A percentile compares a stretch with the other conserved stretches of the same genome.
Evolutionary conservation across 257 asterid species (phyloP).

Genomic region (Lycium ferocissimum): DNA sequence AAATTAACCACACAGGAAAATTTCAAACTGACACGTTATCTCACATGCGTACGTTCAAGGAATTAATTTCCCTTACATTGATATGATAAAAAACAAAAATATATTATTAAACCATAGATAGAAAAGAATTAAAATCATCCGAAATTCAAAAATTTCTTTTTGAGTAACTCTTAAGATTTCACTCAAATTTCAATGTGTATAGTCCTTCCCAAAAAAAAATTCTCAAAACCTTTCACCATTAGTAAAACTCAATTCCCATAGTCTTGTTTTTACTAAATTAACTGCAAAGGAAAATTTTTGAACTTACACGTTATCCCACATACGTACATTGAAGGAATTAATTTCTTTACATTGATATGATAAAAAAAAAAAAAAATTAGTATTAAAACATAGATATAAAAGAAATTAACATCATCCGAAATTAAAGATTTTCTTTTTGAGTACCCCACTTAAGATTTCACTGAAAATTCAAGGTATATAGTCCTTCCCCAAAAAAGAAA

Average conservation of each 20-base stretch:
- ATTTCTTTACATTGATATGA: no score
- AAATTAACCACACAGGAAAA: not conserved
- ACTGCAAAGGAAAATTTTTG: no score
- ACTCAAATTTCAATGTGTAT: not conserved
- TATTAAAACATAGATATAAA: not conserved
- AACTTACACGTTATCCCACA: no score
- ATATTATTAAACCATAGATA: not conserved
- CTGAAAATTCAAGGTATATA: not conserved
- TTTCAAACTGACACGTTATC: not conserved
- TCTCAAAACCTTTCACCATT: not conserved
- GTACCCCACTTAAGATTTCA: not conserved
- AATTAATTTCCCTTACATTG: slow-evolving; percentile 13
- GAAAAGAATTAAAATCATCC: not conserved
- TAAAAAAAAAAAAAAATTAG: not conserved
- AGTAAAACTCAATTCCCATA: no score
- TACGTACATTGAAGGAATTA: no score
- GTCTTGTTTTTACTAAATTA: no score
- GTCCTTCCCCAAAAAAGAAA: not conserved
- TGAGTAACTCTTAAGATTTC: not conserved
- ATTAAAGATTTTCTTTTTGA: not conserved
- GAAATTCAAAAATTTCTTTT: not conserved
- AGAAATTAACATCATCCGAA: not conserved
- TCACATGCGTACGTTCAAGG: not conserved
- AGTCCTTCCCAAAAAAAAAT: not conserved
- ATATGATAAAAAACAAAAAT: not conserved